Evolutionary conservation across 2,329 filamentous ascomycete genomes (phyloP).

Genomic region (Aspergillus sp.): DNA sequence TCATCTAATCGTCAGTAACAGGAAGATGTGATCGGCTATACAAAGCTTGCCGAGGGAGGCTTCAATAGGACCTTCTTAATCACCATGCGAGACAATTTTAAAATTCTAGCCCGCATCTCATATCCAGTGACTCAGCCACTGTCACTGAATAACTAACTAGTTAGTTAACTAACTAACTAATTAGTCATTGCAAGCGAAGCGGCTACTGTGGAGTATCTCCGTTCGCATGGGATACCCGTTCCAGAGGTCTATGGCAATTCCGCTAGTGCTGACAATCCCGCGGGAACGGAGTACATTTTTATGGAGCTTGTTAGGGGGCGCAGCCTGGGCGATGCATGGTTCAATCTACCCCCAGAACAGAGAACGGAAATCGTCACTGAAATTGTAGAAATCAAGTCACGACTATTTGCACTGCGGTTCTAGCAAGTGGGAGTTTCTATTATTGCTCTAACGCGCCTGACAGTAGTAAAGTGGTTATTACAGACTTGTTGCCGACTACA

Average conservation of each 20-base stretch:
- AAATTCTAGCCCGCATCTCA: background rate
- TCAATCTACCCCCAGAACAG: background rate
- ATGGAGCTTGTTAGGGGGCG: background rate
- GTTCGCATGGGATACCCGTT: background rate
- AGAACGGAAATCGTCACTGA: background rate
- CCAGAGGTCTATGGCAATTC: background rate
- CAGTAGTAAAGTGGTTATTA: background rate
- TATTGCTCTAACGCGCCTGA: background rate
- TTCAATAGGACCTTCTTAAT: conserved; percentile 3
- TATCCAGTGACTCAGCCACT: background rate
- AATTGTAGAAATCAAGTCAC: background rate
- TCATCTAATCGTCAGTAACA: conserved; percentile 11
- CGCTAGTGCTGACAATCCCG: background rate
- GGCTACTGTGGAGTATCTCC: background rate
- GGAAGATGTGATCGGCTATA: conserved; percentile 1
- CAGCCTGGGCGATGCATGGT: background rate
- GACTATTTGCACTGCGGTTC: background rate
- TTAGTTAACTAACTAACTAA: too few species aligned
- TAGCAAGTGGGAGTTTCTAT: background rate
- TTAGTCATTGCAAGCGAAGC: background rate
- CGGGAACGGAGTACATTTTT: background rate
- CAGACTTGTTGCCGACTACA: background rate
- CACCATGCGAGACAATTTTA: background rate
- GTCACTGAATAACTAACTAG: background rate
- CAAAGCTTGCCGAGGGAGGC: conserved; percentile 10